Base-by-base conservation (phyloP, 768 basidiomycete species). In the Phlegmacium glaucopus region DNA sequence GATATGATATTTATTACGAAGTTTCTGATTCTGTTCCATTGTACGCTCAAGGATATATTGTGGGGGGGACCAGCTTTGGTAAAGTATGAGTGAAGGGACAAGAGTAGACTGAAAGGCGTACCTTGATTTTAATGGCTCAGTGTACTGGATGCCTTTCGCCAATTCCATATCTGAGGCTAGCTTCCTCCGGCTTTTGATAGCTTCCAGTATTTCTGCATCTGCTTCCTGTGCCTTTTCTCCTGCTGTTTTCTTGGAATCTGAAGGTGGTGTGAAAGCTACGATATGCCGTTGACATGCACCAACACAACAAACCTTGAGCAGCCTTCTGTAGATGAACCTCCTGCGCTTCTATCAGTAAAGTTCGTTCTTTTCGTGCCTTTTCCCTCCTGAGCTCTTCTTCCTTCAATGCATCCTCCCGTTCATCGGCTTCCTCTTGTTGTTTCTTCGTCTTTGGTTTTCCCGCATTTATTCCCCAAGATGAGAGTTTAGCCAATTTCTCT, bases 1-100 rank as follows among this genome's bases (percentile, higher is more conserved):
- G 62, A 99, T 96, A 65, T 98, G 94, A 60, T 87, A 83, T 67
- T 94, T 91, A 50, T 94, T 91, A 27, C 95, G 81, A 37, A 95
- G 71, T 52, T 74, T 77, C 47, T 80, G 75, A 61, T 91, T 75
- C 49, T 94, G 78, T 39, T 83, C 87, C 36, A 78, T 72, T 0
- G 82, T 68, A 42, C 85, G 74, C 26, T 86, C 80, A 27, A 85
- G 80, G 43, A 99, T 80, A 61, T 87, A 94, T 46, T 71, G 76
- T 34, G 96, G 96, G 26, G 96, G 83, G 49, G 76, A 68, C 96
- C 96, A 99, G 56, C 93, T 96, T 53, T 13, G 26, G 11, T 9
- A 15, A 49, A 50, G 25, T 15, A 48, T 9, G 40, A 22, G 37
- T 52, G n/a, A 51, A 42, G 41, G 22, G 36, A 11, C 22, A 32